These are phyloP conservation scores for Pyrrhoderma noxium DNA, from an alignment of 1,284 basidiomycete species.

Conservation along the genomic window DNA sequence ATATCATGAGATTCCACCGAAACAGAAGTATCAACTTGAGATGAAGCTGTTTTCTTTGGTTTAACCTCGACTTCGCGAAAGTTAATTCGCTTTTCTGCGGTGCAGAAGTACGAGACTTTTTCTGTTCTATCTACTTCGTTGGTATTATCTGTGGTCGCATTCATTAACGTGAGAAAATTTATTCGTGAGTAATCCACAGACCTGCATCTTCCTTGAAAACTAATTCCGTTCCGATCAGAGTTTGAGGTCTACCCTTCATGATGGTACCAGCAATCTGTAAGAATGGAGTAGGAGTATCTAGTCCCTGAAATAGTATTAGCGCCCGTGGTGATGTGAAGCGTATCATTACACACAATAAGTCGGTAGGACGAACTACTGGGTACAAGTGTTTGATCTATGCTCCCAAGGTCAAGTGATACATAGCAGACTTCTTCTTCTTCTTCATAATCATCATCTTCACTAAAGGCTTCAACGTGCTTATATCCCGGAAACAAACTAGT, in stretches of 20 bases:
- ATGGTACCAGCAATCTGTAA: constrained; percentile 67
- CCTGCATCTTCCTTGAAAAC: constrained; percentile 52
- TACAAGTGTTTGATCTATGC: constrained; percentile 64
- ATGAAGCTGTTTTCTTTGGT: background rate
- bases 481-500: constrained; percentile 7
- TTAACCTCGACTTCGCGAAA: constrained; percentile 5
- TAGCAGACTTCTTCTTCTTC: constrained; percentile 52
- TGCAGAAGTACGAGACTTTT: background rate
- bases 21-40: too few species aligned
- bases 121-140: background rate
- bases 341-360: constrained; percentile 46
- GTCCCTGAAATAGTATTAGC: constrained; percentile 38
- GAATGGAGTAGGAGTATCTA: constrained; percentile 68
- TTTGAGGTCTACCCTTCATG: constrained; percentile 58
- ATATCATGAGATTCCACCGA: too few species aligned
- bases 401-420: constrained; percentile 64
- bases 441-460: constrained; percentile 45
- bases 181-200: background rate
- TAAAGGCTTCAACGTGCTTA: constrained; percentile 17
- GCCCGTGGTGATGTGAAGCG: background rate
- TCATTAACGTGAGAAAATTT: background rate
- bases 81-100: background rate
- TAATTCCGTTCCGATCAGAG: constrained; percentile 63
- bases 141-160: background rate
- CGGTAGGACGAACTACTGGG: constrained; percentile 60